phyloP scores from a whole-genome alignment of 2,329 filamentous ascomycete species.

The Pseudogymnoascus destructans region DNA sequence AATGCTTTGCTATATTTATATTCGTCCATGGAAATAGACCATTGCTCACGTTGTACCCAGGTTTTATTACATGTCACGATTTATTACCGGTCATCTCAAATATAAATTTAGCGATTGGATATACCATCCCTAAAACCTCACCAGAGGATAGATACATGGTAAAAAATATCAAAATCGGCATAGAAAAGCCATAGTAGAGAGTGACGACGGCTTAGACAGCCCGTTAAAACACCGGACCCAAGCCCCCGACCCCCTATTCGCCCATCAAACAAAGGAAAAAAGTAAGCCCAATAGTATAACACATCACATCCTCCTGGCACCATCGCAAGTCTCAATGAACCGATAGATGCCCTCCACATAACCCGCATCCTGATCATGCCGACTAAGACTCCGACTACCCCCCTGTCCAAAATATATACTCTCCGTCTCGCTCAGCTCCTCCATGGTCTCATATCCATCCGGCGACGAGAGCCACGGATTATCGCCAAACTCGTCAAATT shows the following conservation, averaged over 20 bases:
- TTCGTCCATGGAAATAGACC: not conserved
- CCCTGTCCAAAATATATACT: slow-evolving; percentile 21
- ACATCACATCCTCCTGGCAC: slow-evolving; percentile 15
- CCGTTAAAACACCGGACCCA: slow-evolving; percentile 3
- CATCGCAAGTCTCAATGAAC: slow-evolving; percentile 52
- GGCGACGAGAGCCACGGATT: slow-evolving; percentile 20
- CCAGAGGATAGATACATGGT: not conserved
- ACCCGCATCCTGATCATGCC: slow-evolving; percentile 42
- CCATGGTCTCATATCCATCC: slow-evolving; percentile 24
- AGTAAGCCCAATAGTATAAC: not conserved
- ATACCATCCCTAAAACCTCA: slow-evolving; percentile 1
- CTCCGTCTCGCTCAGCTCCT: slow-evolving; percentile 20
- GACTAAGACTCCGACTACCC: slow-evolving; percentile 23
- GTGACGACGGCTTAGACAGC: not conserved
- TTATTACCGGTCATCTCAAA: not conserved
- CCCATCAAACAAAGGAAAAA: slow-evolving; percentile 2
- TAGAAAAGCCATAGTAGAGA: not conserved
- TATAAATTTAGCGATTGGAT: slow-evolving; percentile 2
- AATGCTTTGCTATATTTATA: not conserved
- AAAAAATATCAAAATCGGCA: not conserved
- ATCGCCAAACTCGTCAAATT: slow-evolving; percentile 16
- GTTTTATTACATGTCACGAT: not conserved
- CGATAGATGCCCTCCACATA: slow-evolving; percentile 50
- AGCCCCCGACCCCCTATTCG: not conserved
- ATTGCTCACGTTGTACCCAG: not conserved